phyloP scores from a whole-genome alignment of 108 stramenopile species.

The Cyclotella baltica region DNA sequence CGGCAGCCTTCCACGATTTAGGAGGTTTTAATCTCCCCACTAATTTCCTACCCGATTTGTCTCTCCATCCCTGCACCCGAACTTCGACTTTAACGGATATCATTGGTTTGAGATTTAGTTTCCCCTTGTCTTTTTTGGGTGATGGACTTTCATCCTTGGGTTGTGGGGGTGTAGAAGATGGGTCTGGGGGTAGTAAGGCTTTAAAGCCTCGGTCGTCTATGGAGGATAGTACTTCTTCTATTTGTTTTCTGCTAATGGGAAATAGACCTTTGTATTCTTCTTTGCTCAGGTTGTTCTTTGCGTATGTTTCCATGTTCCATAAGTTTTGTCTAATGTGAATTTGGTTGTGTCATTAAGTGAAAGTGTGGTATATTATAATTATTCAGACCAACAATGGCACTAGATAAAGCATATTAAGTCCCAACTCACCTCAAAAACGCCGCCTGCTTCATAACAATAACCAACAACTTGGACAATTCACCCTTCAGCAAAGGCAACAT shows the following conservation, averaged over 20 bases:
- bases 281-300: constrained; percentile 9
- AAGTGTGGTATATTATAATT: background rate
- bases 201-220: background rate
- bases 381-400: background rate
- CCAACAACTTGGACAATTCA: constrained; percentile 32
- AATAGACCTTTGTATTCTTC: constrained; percentile 6
- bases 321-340: constrained; percentile 29
- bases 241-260: constrained; percentile 13
- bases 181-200: background rate
- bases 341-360: background rate
- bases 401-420: background rate
- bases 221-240: constrained; percentile 15
- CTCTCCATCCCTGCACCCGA: constrained; percentile 31
- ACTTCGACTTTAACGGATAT: constrained; percentile 39
- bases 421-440: constrained; percentile 24
- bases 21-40: constrained; percentile 24
- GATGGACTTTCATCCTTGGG: background rate
- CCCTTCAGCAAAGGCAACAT: background rate
- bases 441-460: constrained; percentile 23
- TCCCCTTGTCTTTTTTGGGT: background rate
- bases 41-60: constrained; percentile 30
- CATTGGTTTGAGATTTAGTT: constrained; percentile 1
- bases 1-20: constrained; percentile 21
- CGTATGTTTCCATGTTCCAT: constrained; percentile 35
- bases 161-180: background rate